Base-by-base conservation (phyloP, 768 basidiomycete genomes). In the Suillus subalutaceus region DNA sequence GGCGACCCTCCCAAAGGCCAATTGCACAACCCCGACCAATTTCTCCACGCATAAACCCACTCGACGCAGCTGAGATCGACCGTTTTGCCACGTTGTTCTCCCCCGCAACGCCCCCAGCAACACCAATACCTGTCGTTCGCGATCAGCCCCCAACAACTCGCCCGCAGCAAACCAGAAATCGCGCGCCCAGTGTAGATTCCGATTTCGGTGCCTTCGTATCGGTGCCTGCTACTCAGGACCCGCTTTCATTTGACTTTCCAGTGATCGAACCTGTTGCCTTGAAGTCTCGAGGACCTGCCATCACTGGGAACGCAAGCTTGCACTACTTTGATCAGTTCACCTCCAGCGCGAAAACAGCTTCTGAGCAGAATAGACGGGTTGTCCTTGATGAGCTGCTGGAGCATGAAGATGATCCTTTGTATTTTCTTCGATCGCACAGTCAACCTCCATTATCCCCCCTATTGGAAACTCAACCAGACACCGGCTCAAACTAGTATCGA, bases 401-500 rank as follows among this genome's bases (percentile, higher is more conserved):
- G 66, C 86, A 90, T 66, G 85, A 92, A 74, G 88, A 90, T 61
- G 90, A 92, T 73, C 90, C 90, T 1, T 73, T 91, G 69, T 90
- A 88, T 72, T 89, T 87, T 80, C 65, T 86, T 64, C 55, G 72
- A 64, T n/a, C 67, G 67, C 65, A 68, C 40, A 52, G 50, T 55
- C 50, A 61, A 67, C 65, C n/a, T 63, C 71, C 66, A 26, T 66
- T 16, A 70, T 77, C 57, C 64, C 77, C n/a, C 66, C 78, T 37
- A 68, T 79, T 63, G 62, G 74, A 78, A 18, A 74, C 70, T 5
- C 68, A 76, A 7, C 76, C 81, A 40, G n/a, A 63, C 71, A 13
- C 48, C 67, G 38, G 64, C 67, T 38, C 69, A 66, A 60, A 59
- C 48, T 23, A 66, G 62, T 2, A 67, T 64, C 53, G 68, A 65